Evolutionary conservation across 2,329 filamentous ascomycete species (phyloP).

Genomic region (Neopestalotiopsis sp.): DNA sequence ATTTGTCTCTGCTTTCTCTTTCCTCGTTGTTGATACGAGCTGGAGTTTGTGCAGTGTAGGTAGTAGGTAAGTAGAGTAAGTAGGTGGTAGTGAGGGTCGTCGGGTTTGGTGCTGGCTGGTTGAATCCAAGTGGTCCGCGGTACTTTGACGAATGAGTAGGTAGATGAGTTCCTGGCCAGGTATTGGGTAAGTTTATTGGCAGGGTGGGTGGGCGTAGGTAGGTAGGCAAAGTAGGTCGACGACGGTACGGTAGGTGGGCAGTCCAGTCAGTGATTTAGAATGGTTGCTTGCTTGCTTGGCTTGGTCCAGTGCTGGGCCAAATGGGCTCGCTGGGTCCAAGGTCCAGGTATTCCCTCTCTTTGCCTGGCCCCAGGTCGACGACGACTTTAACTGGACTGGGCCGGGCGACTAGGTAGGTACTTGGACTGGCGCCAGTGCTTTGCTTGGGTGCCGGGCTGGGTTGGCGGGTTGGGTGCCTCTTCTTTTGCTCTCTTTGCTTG

Average conservation of each 20-base stretch:
- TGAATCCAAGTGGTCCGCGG: not conserved
- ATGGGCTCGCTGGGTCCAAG: too few relatives aligned
- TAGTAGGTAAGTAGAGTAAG: not conserved
- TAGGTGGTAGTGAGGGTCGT: slow-evolving; percentile 4
- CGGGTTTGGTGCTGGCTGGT: not conserved
- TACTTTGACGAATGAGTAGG: slow-evolving; percentile 4
- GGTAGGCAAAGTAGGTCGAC: not conserved
- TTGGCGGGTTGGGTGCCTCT: not conserved
- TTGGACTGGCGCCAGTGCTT: not conserved
- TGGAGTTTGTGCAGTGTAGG: not conserved
- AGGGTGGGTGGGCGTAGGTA: not conserved
- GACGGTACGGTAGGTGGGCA: not conserved
- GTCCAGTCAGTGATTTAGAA: not conserved
- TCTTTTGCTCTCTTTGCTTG: too few relatives aligned
- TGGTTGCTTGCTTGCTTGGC: not conserved
- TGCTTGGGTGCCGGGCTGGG: not conserved
- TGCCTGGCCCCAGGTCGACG: not conserved
- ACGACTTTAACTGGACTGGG: not conserved
- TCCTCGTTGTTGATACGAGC: not conserved
- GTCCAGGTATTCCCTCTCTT: too few relatives aligned
- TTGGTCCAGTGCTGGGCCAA: not conserved
- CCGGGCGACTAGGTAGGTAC: too few relatives aligned
- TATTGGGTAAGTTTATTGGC: not conserved
- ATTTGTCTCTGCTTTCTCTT: not conserved
- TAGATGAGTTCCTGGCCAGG: not conserved